Evolutionary conservation across 805 yeast species (phyloP).

Genomic region (Ogataea haglerorum): DNA sequence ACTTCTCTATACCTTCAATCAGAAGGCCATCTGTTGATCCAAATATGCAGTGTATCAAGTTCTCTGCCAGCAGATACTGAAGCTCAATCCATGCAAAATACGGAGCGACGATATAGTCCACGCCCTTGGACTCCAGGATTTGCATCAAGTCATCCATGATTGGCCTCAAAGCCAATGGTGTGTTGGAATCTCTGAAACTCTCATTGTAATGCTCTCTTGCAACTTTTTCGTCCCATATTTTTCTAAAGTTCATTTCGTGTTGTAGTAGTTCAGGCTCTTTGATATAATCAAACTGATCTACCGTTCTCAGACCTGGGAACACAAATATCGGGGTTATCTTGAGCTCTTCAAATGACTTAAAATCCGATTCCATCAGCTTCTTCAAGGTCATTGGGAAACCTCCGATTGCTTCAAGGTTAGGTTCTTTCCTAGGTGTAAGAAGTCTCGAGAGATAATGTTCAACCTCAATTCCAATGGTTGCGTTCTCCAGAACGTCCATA

Average conservation of each 20-base stretch:
- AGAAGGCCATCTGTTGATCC: slow-evolving; percentile 82
- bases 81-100: slow-evolving; percentile 78
- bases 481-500: slow-evolving; percentile 58
- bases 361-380: slow-evolving; percentile 55
- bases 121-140: slow-evolving; percentile 49
- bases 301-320: slow-evolving; percentile 61
- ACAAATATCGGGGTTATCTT: slow-evolving; percentile 78
- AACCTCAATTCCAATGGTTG: slow-evolving; percentile 80
- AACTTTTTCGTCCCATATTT: slow-evolving; percentile 43
- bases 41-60: slow-evolving; percentile 67
- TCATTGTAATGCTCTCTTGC: slow-evolving; percentile 35
- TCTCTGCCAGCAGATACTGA: slow-evolving; percentile 58
- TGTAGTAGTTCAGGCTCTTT: slow-evolving; percentile 29
- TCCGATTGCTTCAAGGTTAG: slow-evolving; percentile 71
- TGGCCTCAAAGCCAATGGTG: slow-evolving; percentile 48
- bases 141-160: slow-evolving; percentile 54
- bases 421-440: slow-evolving; percentile 61
- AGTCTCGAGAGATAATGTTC: slow-evolving; percentile 70
- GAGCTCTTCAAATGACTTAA: slow-evolving; percentile 54
- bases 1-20: slow-evolving; percentile 55
- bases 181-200: slow-evolving; percentile 50
- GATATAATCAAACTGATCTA: slow-evolving; percentile 27
- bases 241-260: slow-evolving; percentile 41
- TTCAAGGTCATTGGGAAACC: slow-evolving; percentile 70
- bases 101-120: slow-evolving; percentile 78